A percentile compares a stretch with the other conserved stretches of the same genome.
Evolutionary conservation across 768 basidiomycete genomes (phyloP).

Genomic region (Hirschioporus abietinus): DNA sequence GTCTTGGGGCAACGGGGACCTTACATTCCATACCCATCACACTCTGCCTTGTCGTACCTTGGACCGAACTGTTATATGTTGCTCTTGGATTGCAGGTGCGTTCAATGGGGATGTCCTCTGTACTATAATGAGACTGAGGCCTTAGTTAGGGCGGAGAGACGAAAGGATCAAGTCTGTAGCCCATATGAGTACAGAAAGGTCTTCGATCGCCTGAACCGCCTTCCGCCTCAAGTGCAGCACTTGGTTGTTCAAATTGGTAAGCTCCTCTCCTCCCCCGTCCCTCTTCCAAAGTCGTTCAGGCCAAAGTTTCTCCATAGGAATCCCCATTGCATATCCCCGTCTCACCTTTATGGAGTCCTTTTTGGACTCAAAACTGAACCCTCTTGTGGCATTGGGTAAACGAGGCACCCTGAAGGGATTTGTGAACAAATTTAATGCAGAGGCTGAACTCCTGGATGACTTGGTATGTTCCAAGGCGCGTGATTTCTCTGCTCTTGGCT

Average conservation of each 20-base stretch:
- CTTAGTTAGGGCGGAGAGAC: conserved; percentile 72
- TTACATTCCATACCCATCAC: conserved; percentile 74
- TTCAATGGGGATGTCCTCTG: conserved; percentile 8
- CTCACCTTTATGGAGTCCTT: conserved; percentile 83
- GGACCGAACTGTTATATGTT: conserved; percentile 75
- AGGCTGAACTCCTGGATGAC: conserved; percentile 92
- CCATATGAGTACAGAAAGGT: conserved; percentile 63
- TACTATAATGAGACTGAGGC: conserved; percentile 9
- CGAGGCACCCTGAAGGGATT: conserved; percentile 69
- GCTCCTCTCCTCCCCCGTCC: conserved; percentile 7
- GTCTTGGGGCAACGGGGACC: conserved; percentile 75
- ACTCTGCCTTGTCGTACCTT: conserved; percentile 75
- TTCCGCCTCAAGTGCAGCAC: conserved; percentile 73
- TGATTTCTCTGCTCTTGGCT: conserved; percentile 4
- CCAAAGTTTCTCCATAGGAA: conserved; percentile 32
- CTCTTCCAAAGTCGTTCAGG: conserved; percentile 7
- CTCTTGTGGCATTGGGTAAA: conserved; percentile 70
- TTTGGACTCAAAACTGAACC: conserved; percentile 80
- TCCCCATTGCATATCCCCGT: conserved; percentile 89
- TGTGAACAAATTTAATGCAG: conserved; percentile 87
- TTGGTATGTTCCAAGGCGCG: conserved; percentile 40
- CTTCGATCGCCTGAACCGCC: conserved; percentile 52
- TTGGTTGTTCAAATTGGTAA: conserved; percentile 76
- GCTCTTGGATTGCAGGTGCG: conserved; percentile 77
- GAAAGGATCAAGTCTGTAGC: conserved; percentile 77